Conservation (phyloP, 345 rosid genomes). For the Citrus reticulata region DNA sequence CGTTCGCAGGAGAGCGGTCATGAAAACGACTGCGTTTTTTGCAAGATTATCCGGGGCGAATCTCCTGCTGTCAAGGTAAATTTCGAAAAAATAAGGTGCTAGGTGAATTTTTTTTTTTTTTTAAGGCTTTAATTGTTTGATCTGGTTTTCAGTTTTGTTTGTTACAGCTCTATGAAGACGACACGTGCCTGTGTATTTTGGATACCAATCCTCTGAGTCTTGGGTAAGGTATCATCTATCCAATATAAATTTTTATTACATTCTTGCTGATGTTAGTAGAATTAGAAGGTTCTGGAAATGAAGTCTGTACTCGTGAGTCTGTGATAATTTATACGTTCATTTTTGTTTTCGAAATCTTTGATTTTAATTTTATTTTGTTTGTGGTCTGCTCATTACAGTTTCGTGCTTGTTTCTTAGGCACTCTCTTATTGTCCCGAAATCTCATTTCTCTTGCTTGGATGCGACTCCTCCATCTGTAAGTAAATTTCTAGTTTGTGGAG, state of each 20-base stretch:
- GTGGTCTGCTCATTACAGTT: slow-evolving; percentile 1
- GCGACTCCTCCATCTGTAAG: slow-evolving; percentile 93
- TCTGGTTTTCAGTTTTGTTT: neutral
- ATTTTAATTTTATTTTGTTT: neutral
- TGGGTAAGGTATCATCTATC: slow-evolving; percentile 73
- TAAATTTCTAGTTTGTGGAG: slow-evolving; percentile 1
- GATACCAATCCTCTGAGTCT: slow-evolving; percentile 68
- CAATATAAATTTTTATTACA: neutral
- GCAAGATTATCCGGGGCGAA: slow-evolving; percentile 72
- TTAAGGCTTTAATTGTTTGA: neutral
- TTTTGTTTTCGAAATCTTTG: neutral
- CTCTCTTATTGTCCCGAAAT: slow-evolving; percentile 87
- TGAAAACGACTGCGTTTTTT: slow-evolving; percentile 69
- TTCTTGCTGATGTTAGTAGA: neutral
- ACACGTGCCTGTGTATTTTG: slow-evolving; percentile 79
- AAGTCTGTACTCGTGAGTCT: neutral
- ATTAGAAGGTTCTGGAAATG: neutral
- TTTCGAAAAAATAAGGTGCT: neutral
- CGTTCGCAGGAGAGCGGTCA: slow-evolving; percentile 5
- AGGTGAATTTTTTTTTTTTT: neutral
- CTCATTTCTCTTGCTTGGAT: slow-evolving; percentile 75
- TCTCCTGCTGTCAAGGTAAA: slow-evolving; percentile 68
- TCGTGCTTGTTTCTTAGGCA: slow-evolving; percentile 50
- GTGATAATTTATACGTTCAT: neutral
- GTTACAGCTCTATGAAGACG: slow-evolving; percentile 87